These are phyloP conservation scores for Wickerhamomyces rabaulensis DNA, from an alignment of 805 yeast genomes.

Conservation along the genomic window DNA sequence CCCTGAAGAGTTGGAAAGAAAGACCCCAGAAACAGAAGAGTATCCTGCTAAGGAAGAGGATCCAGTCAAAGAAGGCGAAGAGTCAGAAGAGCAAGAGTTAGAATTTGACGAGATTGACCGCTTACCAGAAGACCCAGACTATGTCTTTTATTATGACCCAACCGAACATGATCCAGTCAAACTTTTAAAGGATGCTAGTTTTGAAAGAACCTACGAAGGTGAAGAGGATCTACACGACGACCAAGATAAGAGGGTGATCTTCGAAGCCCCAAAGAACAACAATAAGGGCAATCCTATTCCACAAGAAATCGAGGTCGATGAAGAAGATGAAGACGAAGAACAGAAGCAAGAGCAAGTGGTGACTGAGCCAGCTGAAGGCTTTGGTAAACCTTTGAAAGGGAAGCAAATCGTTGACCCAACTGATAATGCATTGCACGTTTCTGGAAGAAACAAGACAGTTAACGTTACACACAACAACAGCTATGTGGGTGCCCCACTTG, in stretches of 20 bases:
- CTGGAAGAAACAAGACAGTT: background rate
- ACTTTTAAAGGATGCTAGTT: background rate
- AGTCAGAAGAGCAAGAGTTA: background rate
- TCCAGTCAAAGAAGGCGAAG: background rate
- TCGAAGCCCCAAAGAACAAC: background rate
- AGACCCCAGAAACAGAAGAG: too few relatives aligned
- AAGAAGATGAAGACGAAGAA: background rate
- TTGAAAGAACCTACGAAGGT: constrained; percentile 1
- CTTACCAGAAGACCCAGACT: constrained; percentile 4
- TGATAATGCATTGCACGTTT: background rate
- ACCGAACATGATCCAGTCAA: background rate
- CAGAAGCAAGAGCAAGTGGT: background rate
- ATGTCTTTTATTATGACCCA: constrained; percentile 4
- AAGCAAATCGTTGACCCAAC: background rate
- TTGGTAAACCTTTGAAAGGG: background rate
- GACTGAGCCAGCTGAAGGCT: background rate
- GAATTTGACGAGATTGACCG: background rate
- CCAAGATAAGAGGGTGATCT: background rate
- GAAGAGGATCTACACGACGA: background rate
- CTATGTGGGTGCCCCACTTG: background rate
- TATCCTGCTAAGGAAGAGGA: background rate
- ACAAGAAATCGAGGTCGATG: background rate
- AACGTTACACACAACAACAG: background rate
- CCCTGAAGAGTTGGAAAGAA: background rate
- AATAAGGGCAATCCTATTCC: background rate